A percentile compares a stretch with the other conserved stretches of the same genome.
These are phyloP conservation scores for Schwanniomyces vanrijiae DNA, from an alignment of 805 yeast genomes.

Conservation along the genomic window DNA sequence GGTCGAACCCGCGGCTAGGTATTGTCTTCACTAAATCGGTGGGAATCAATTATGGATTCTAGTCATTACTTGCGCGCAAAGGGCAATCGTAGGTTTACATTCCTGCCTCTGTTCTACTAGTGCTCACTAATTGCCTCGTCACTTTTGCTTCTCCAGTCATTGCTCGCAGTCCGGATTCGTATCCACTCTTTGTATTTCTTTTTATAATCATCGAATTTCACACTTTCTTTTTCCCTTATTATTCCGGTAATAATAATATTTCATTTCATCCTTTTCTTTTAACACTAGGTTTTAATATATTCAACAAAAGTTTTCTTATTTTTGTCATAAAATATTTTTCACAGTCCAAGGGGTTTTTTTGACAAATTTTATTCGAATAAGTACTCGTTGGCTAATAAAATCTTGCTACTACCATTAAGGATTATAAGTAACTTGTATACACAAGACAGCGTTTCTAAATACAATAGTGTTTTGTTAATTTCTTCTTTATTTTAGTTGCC, in stretches of 20 bases:
- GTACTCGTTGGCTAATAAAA: not conserved
- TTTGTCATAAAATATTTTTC: not conserved
- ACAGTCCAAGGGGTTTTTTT: not conserved
- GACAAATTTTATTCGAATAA: not conserved
- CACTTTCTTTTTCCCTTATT: constrained; percentile 1
- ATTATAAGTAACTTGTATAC: not conserved
- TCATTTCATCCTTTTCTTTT: constrained; percentile 2
- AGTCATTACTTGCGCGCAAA: not conserved
- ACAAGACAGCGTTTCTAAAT: not conserved
- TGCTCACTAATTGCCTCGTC: not conserved
- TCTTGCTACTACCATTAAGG: not conserved
- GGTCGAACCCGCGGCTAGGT: not conserved
- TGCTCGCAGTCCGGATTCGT: not conserved
- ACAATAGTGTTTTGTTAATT: not conserved
- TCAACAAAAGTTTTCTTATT: not conserved
- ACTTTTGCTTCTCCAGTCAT: not conserved
- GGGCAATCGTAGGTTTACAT: not conserved
- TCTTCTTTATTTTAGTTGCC: not conserved
- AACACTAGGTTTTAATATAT: not conserved
- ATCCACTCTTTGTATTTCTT: not conserved
- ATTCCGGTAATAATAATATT: constrained; percentile 1
- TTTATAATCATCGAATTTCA: constrained; percentile 1
- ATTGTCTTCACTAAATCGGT: not conserved
- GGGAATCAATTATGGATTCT: not conserved
- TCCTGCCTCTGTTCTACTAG: not conserved